Base-by-base conservation (phyloP, 306 rosid species). In the Elaeagnus macrophylla region DNA sequence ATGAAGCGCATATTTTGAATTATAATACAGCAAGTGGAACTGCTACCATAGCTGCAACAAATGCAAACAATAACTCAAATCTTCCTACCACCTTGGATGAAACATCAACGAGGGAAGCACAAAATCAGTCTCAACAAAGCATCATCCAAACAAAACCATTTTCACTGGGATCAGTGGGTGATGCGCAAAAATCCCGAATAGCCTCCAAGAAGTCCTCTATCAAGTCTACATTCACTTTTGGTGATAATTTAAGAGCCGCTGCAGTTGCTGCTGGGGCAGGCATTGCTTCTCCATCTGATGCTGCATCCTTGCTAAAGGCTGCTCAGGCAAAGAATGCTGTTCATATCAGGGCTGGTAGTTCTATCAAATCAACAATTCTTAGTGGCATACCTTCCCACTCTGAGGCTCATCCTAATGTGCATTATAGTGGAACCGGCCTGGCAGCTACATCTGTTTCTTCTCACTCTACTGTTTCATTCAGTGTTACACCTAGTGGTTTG, bases 181-280 rank as follows among this genome's bases (percentile, higher is more conserved):
- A 65, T 39, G 38, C 53, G 1, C 71, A 64, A 60, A 80, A 77
- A 76, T 56, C 84, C 37, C 75, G 53, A 56, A 47, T 48, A 37
- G 48, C 62, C 53, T 44, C 75, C 18, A 83, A 72, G 59, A 83
- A 78, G 47, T 44, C 83, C 19, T 11, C 69, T 14, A n/a, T 69
- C 9, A 84, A 77, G 75, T 48, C 77, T 55, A 67, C 55, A 54
- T 25, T 67, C 19, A 55, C 41, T 62, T 37, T 68, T 25, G 77
- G 72, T 55, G 62, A 70, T 61, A 69, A 57, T 36, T 54, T 83
- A 44, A 77, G 83, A 74, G 83, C 80, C 44, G 53, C 79, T 45
- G 76, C 85, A 0, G 79, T 82, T 49, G 85, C 86, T 52, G 80
- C 76, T 63, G 90, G 86, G 32, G 85, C 91, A 25, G 84, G 77